phyloP scores from a whole-genome alignment of 192 early-diverging fungal species.

The Coemansia sp. region DNA sequence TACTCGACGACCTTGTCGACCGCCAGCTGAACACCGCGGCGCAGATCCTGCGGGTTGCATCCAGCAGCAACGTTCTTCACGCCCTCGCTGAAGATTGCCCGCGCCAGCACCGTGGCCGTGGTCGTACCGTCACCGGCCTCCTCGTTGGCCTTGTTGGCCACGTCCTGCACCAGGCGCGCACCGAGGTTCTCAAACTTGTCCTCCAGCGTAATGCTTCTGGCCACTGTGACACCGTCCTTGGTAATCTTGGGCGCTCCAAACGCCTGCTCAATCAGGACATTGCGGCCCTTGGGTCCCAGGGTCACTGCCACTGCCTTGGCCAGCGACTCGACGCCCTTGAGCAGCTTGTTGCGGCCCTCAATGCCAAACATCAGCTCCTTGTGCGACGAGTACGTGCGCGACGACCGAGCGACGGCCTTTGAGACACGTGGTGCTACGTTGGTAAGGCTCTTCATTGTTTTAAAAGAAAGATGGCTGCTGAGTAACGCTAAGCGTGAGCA shows the following conservation, averaged over 20 bases:
- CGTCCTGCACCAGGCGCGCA: constrained; percentile 96
- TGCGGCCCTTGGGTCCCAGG: constrained; percentile 98
- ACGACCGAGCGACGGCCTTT: constrained; percentile 34
- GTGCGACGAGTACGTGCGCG: constrained; percentile 78
- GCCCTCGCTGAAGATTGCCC: constrained; percentile 98
- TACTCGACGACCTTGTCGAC: constrained; percentile 93
- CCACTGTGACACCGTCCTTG: constrained; percentile 99
- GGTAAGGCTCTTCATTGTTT: constrained; percentile 47
- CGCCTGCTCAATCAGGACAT: constrained; percentile 97
- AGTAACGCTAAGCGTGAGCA: background rate
- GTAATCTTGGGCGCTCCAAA: constrained; percentile 99
- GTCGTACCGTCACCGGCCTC: constrained; percentile 99
- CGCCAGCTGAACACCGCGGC: constrained; percentile 90
- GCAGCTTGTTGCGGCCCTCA: constrained; percentile 88
- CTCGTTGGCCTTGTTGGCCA: constrained; percentile 99
- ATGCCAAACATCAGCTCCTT: constrained; percentile 98
- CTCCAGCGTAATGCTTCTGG: constrained; percentile 94
- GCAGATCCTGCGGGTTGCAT: constrained; percentile 98
- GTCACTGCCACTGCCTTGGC: constrained; percentile 99
- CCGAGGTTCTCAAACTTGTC: constrained; percentile 99
- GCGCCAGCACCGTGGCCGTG: constrained; percentile 96
- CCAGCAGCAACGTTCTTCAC: constrained; percentile 99
- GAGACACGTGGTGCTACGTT: constrained; percentile 50
- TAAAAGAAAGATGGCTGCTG: background rate
- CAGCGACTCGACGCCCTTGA: constrained; percentile 94